Percentiles rank a stretch among this genome's conserved stretches.
phyloP scores from a whole-genome alignment of 2,329 filamentous ascomycete genomes.

The Aspergillus awamori region DNA sequence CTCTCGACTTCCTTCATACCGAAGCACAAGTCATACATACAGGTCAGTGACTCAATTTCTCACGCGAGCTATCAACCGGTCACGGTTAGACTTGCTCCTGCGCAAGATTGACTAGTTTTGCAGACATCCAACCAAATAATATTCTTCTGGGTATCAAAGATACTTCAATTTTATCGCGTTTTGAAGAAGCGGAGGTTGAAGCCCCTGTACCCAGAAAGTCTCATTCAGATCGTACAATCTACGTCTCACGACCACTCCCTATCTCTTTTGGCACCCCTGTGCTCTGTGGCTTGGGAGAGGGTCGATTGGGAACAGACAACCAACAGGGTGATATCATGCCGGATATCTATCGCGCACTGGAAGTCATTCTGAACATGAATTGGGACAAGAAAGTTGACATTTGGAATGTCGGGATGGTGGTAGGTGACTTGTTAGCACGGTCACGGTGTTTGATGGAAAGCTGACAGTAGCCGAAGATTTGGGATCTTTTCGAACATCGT shows the following conservation, averaged over 20 bases:
- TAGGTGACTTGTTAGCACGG: constrained; percentile 11
- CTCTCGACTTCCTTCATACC: constrained; percentile 35
- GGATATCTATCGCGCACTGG: constrained; percentile 32
- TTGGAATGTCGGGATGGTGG: constrained; percentile 34
- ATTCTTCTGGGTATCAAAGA: constrained; percentile 36
- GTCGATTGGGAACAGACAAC: constrained; percentile 22
- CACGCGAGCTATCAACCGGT: background rate
- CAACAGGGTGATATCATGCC: constrained; percentile 30
- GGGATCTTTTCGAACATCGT: constrained; percentile 23
- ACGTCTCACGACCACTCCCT: constrained; percentile 27
- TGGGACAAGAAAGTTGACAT: constrained; percentile 36
- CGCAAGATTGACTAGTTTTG: background rate
- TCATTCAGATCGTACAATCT: constrained; percentile 31
- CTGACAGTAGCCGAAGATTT: constrained; percentile 21
- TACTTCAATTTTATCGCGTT: constrained; percentile 29
- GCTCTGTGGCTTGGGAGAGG: constrained; percentile 35
- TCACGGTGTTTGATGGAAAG: background rate
- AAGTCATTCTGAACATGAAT: constrained; percentile 32
- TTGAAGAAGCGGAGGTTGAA: constrained; percentile 33
- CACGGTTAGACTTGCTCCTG: too few relatives aligned
- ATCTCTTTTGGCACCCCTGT: constrained; percentile 24
- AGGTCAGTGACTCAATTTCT: constrained; percentile 15
- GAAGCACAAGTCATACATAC: constrained; percentile 31
- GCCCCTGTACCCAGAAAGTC: constrained; percentile 33
- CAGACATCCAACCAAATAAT: constrained; percentile 38